phyloP scores from a whole-genome alignment of 768 basidiomycete species.

The Auriscalpium microsporum region DNA sequence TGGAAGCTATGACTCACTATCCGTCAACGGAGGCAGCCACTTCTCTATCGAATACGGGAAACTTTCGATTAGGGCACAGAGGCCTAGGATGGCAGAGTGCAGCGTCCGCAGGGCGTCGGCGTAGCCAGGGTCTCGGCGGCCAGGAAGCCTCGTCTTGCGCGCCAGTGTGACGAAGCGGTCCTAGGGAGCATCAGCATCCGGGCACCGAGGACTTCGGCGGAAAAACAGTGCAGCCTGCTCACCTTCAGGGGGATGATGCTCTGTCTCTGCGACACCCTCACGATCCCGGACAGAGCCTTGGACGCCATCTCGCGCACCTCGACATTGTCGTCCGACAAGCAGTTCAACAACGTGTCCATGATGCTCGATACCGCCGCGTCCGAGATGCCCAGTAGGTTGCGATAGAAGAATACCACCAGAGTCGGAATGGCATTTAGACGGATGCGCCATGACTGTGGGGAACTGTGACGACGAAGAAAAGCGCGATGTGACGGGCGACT shows the following conservation, averaged over 20 bases:
- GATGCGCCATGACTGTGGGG: slow-evolving; percentile 77
- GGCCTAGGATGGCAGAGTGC: slow-evolving; percentile 58
- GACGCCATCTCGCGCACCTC: slow-evolving; percentile 92
- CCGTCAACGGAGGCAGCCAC: slow-evolving; percentile 59
- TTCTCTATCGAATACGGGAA: slow-evolving; percentile 48
- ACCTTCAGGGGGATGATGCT: slow-evolving; percentile 82
- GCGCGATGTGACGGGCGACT: slow-evolving; percentile 4
- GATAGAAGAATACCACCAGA: slow-evolving; percentile 84
- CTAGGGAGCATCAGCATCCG: slow-evolving; percentile 27
- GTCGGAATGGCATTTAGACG: slow-evolving; percentile 83
- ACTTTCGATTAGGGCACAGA: slow-evolving; percentile 43
- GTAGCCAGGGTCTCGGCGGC: slow-evolving; percentile 61
- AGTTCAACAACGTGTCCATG: slow-evolving; percentile 78
- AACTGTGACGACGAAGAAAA: slow-evolving; percentile 3
- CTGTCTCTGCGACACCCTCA: slow-evolving; percentile 85
- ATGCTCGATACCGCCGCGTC: slow-evolving; percentile 57
- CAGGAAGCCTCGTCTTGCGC: slow-evolving; percentile 54
- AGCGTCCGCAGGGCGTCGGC: slow-evolving; percentile 63
- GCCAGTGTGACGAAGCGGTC: slow-evolving; percentile 71
- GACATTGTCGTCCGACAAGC: slow-evolving; percentile 82
- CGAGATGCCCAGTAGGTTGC: slow-evolving; percentile 74
- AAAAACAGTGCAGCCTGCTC: slow-evolving; percentile 10
- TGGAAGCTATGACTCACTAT: slow-evolving; percentile 37
- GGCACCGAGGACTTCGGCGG: too few species aligned
- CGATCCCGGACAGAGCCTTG: slow-evolving; percentile 75